These are phyloP conservation scores for Amauroascus niger DNA, from an alignment of 2,329 filamentous ascomycete genomes.

Conservation along the genomic window DNA sequence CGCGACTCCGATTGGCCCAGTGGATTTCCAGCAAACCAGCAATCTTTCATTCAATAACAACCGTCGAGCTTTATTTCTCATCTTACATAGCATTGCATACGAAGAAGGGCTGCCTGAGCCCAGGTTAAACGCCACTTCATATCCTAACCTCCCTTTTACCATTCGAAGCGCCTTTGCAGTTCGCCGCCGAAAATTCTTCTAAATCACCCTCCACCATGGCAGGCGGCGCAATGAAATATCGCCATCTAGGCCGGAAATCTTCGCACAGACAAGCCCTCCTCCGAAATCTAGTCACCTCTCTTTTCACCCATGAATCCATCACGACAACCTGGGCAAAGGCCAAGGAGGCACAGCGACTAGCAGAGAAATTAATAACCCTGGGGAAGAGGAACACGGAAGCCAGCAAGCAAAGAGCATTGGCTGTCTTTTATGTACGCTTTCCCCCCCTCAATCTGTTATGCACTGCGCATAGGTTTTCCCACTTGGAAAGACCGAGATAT, in stretches of 20 bases:
- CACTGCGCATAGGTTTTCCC: too few species aligned
- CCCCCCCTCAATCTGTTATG: not conserved
- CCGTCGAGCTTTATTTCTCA: too few species aligned
- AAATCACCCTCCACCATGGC: conserved; percentile 52
- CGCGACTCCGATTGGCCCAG: too few species aligned
- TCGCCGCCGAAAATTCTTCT: not conserved
- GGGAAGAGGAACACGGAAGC: conserved; percentile 89
- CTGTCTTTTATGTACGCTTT: conserved; percentile 70
- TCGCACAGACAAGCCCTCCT: conserved; percentile 85
- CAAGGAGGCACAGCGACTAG: conserved; percentile 88
- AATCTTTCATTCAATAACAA: too few species aligned
- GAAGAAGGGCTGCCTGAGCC: not conserved
- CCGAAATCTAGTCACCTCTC: conserved; percentile 88
- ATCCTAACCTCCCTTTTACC: too few species aligned
- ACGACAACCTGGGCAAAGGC: conserved; percentile 93
- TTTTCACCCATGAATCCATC: conserved; percentile 88
- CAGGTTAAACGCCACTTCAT: not conserved
- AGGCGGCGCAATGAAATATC: conserved; percentile 75
- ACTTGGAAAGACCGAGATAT: too few species aligned
- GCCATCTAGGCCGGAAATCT: conserved; percentile 75
- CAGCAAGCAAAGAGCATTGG: conserved; percentile 61
- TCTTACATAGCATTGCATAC: not conserved
- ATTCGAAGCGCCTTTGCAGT: not conserved
- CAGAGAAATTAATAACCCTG: conserved; percentile 87
- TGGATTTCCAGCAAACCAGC: too few species aligned